Conservation (phyloP, 495 filamentous ascomycete species). For the Cryomyces minteri region DNA sequence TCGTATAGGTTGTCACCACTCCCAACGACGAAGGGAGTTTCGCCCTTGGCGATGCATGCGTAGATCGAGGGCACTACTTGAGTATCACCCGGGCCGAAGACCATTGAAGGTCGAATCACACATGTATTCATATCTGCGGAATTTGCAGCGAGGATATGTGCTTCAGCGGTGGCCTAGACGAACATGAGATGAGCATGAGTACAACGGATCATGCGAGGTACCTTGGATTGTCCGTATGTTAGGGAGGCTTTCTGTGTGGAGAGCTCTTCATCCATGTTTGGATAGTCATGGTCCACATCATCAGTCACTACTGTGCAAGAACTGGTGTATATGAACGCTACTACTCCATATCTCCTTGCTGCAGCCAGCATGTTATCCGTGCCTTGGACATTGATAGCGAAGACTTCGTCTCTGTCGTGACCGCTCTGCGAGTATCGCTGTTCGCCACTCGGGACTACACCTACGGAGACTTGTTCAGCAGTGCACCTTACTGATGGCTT, state of each 20-base stretch:
- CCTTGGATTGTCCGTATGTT: slow-evolving; percentile 43
- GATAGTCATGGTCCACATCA: slow-evolving; percentile 30
- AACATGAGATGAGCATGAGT: not conserved
- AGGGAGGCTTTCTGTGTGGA: slow-evolving; percentile 28
- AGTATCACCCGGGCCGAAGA: slow-evolving; percentile 38
- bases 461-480: slow-evolving; percentile 13
- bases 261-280: slow-evolving; percentile 35
- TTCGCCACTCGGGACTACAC: slow-evolving; percentile 10
- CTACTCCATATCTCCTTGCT: slow-evolving; percentile 15
- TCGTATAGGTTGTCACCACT: slow-evolving; percentile 39
- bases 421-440: slow-evolving; percentile 11
- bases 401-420: slow-evolving; percentile 10
- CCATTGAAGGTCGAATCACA: slow-evolving; percentile 35
- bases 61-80: slow-evolving; percentile 34
- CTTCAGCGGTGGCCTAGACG: slow-evolving; percentile 32
- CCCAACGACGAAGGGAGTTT: slow-evolving; percentile 40
- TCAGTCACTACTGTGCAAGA: slow-evolving; percentile 36
- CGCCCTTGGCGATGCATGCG: slow-evolving; percentile 32
- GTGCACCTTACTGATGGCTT: slow-evolving; percentile 7
- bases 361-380: slow-evolving; percentile 24
- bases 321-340: slow-evolving; percentile 25
- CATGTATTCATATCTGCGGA: slow-evolving; percentile 29
- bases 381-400: slow-evolving; percentile 26
- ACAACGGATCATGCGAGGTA: slow-evolving; percentile 2
- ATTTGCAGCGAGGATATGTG: slow-evolving; percentile 32